Percentiles rank a stretch among this genome's conserved stretches.
Conservation (phyloP, 257 asterid species). For the Ajuga chamaepitys region DNA sequence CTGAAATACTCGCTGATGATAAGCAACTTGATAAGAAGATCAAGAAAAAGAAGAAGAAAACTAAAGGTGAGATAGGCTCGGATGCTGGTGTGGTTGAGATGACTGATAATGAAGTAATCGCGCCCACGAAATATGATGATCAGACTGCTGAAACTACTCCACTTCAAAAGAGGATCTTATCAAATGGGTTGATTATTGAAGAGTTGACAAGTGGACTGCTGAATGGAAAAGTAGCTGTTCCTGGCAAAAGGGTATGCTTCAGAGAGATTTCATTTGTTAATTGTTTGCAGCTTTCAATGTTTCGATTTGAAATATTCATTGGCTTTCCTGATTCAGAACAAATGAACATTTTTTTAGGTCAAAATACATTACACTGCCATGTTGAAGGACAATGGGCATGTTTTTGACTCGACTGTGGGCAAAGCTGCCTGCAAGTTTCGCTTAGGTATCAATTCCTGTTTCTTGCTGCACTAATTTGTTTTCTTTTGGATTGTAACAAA, state of each 20-base stretch:
- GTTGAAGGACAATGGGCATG: constrained; percentile 52
- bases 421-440: constrained; percentile 41
- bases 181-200: constrained; percentile 73
- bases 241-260: constrained; percentile 53
- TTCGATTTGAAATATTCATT: constrained; percentile 7
- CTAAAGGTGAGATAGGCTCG: constrained; percentile 12
- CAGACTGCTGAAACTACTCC: constrained; percentile 16
- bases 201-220: constrained; percentile 52
- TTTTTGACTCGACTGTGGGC: constrained; percentile 52
- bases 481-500: neutral
- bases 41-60: constrained; percentile 43
- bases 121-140: constrained; percentile 18
- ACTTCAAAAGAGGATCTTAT: constrained; percentile 37
- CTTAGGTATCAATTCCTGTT: constrained; percentile 42
- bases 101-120: constrained; percentile 23
- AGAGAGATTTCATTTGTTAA: neutral
- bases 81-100: constrained; percentile 8
- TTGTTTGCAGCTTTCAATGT: constrained; percentile 8
- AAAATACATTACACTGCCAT: constrained; percentile 55
- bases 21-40: constrained; percentile 28
- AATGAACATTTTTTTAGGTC: constrained; percentile 39
- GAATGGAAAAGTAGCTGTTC: constrained; percentile 61
- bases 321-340: neutral
- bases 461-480: neutral
- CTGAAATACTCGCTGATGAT: constrained; percentile 26